These are phyloP conservation scores for Candida berthetii DNA, from an alignment of 805 yeast genomes.

Conservation along the genomic window DNA sequence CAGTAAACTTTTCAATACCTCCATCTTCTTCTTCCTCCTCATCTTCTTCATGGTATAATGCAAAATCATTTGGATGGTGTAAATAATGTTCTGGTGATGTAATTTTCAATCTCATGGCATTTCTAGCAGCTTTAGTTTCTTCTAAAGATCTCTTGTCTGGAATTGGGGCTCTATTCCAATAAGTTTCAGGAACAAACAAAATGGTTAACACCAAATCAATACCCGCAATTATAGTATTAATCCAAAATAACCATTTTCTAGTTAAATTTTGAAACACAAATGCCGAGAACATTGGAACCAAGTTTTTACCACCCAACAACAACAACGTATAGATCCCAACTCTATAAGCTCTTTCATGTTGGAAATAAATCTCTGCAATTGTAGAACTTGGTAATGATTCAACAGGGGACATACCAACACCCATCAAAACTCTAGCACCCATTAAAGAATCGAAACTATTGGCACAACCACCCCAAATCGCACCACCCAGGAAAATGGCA, in stretches of 20 bases:
- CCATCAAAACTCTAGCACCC: slow-evolving; percentile 52
- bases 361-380: slow-evolving; percentile 54
- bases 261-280: slow-evolving; percentile 41
- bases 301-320: slow-evolving; percentile 55
- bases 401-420: slow-evolving; percentile 56
- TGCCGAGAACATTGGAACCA: slow-evolving; percentile 50
- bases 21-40: background rate
- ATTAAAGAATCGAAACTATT: slow-evolving; percentile 40
- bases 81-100: background rate
- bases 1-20: too few species aligned
- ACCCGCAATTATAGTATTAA: slow-evolving; percentile 46
- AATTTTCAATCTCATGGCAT: slow-evolving; percentile 23
- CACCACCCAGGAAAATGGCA: slow-evolving; percentile 41
- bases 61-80: slow-evolving; percentile 2
- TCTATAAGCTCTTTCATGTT: slow-evolving; percentile 57
- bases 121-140: slow-evolving; percentile 43
- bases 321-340: slow-evolving; percentile 52
- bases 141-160: slow-evolving; percentile 38
- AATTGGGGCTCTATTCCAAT: slow-evolving; percentile 51
- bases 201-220: slow-evolving; percentile 35
- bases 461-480: slow-evolving; percentile 49
- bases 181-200: slow-evolving; percentile 59
- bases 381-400: slow-evolving; percentile 57
- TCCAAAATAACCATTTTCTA: slow-evolving; percentile 61
- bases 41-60: background rate